Base-by-base conservation (phyloP, 2,329 filamentous ascomycete genomes). In the Cladosporium sp. region DNA sequence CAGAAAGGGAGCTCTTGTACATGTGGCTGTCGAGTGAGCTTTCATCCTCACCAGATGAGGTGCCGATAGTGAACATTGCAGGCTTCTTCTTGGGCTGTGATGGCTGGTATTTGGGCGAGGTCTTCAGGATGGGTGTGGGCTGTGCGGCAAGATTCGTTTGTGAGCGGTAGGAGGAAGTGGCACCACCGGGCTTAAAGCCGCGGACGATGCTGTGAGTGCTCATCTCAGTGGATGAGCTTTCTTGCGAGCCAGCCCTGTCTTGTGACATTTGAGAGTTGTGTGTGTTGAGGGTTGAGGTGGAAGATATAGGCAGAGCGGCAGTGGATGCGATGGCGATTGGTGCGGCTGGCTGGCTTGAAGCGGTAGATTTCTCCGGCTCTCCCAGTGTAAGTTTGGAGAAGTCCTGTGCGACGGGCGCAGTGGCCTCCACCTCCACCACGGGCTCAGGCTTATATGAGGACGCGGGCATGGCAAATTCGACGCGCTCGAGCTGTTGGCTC, bases 31-130 rank as follows among this genome's bases (percentile, higher is more conserved):
- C 84, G 45, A 87, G 81, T 0, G 91, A 95, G 71, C 86, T 89
- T 60, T 94, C 90, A 62, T 91, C 91, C 64, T 92, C 91, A 28
- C 88, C 91, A 51, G 90, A 96, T 0, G 91, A 95, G 19, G 68
- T 70, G 50, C 91, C 91, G 6, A 96, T 81, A 5, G 82, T 83
- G 71, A 91, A 91, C 70, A 86, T 85, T 50, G 84, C 81, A 65
- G 84, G 83, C 66, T 91, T 87, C 76, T 88, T 90, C 58, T 65
- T 68, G 64, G 61, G 68, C 59, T 28, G 70, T 61, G 39, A 66
- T 60, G 40, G 69, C 61, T 62, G 63, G 44, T 70, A 71, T 53
- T 66, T 69, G 20, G 69, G 64, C 3, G 72, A 73, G 42, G 72
- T 73, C 65, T 87, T 87, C 35, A 88, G 82, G 40, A 89, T 86